These are phyloP conservation scores for Parastagonospora nodorum DNA, from an alignment of 2,329 filamentous ascomycete genomes.

Conservation along the genomic window DNA sequence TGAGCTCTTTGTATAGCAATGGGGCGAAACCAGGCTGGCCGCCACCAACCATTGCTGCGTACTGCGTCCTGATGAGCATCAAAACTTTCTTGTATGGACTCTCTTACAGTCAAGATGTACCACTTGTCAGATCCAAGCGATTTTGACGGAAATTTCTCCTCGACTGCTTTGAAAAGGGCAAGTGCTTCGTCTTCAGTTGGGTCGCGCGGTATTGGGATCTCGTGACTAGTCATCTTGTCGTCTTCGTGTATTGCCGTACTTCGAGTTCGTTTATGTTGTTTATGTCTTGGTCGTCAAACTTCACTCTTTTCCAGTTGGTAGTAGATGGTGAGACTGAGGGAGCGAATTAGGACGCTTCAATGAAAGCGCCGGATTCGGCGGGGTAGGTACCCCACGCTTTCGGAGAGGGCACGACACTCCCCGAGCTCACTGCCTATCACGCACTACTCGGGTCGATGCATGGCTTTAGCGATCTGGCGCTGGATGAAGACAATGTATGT, in stretches of 20 bases:
- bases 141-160: constrained; percentile 51
- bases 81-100: background rate
- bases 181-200: constrained; percentile 48
- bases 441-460: too few relatives aligned
- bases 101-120: constrained; percentile 50
- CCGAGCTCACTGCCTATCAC: constrained; percentile 5
- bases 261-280: background rate
- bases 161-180: constrained; percentile 49
- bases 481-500: background rate
- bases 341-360: constrained; percentile 2
- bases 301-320: background rate
- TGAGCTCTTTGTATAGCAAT: constrained; percentile 62
- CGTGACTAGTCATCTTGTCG: constrained; percentile 16
- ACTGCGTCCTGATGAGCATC: constrained; percentile 13
- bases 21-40: constrained; percentile 58
- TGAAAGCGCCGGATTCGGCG: constrained; percentile 4
- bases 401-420: constrained; percentile 10
- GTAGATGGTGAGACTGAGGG: background rate
- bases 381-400: constrained; percentile 11
- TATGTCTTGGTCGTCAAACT: background rate
- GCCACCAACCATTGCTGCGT: constrained; percentile 56
- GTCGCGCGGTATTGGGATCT: constrained; percentile 24
- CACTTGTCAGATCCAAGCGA: constrained; percentile 52
- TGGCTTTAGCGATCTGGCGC: too few relatives aligned
- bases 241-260: background rate